Evolutionary conservation across 2,329 filamentous ascomycete genomes (phyloP), one percentile per base, ranked within the genome.

Genomic region (Epichloe brachyelytri): DNA sequence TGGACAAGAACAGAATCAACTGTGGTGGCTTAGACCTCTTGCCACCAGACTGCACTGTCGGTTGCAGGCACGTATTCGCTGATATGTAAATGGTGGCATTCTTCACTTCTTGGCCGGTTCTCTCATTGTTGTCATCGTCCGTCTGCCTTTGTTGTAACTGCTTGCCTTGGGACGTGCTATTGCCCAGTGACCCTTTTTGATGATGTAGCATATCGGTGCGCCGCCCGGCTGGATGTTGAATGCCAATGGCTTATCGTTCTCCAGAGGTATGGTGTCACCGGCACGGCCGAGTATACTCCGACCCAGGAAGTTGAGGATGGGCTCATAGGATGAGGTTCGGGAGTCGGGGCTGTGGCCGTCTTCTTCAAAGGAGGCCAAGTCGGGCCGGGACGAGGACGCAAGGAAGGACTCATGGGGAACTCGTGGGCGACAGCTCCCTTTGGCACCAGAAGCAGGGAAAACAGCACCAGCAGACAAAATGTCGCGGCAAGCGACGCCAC

Each of bases 11-110:
- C 10, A 97, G 70, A 12, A 78, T 78, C 48, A 97, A 76, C 60
- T 95, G 89, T 1, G 86, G 84, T 12, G 86, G 78, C 26, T 38
- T 39, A 10, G 46, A 19, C 1, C 17, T 14, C 45, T 57, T 53
- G n/a, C 33, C 46, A 46, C 49, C 43, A 1, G 33, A 33, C 19
- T 48, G 26, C 30, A 46, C 19, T 20, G 41, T 63, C 12, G 91
- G 93, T 59, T 94, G 88, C 26, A 79, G 67, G 66, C 93, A 98
- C 1, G 87, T 90, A 57, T 89, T 97, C 43, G 89, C 81, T 2
- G 89, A 89, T 50, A 98, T 76, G 65, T 85, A 96, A 3, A 97
- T 72, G 2, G 69, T 78, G 41, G 67, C 60, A 10, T 51, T 22
- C 37, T 40, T 48, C n/a, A 41, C 26, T 7, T 5, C 41, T 17